Base-by-base conservation (phyloP, 139 green algal genomes). In the Volvox africanus region DNA sequence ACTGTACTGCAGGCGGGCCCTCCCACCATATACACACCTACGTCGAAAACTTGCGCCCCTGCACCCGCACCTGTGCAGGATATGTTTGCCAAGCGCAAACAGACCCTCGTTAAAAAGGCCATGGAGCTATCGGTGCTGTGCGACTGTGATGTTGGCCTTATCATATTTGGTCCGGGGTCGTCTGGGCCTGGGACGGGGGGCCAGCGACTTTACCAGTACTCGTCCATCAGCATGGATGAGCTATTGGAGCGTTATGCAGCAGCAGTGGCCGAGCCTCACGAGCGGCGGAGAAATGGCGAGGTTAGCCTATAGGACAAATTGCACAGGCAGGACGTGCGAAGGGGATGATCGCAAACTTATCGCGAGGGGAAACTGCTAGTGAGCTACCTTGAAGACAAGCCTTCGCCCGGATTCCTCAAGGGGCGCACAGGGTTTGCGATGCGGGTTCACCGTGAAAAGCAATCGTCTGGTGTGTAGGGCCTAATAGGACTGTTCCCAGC, bases 111-210 rank as follows among this genome's bases (percentile, higher is more conserved):
- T 92, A 95, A 95, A 67, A 96, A 97, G 44, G 97, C 97, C 0
- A 98, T 97, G 96, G 97, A 99, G 92, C 93, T 99, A 50, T 96
- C 92, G 73, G 94, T 97, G 22, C 93, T 99, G 26, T 97, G 95
- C 91, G 96, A 97, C 93, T 98, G 96, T 87, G 94, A 97, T 26
- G 96, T 98, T 21, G 96, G 92, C 5, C 83, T 98, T 21, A 94
- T 98, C 21, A 93, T 98, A 16, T 97, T 98, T 80, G 94, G 92
- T 75, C 89, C 89, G 11, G 61, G 95, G 94, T 32, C 83, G 0
- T 73, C 81, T 14, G 61, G 73, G 50, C 69, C 85, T n/a, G 91
- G 92, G 83, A 93, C 94, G 78, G 91, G 97, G 3, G 96, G 93
- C 22, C 86, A 75, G 71, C 73, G 71, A 22, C 86, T 90, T 28